Evolutionary conservation across 768 basidiomycete species (phyloP), one percentile per base, ranked within the genome.

Genomic region (Collybia mongolica): DNA sequence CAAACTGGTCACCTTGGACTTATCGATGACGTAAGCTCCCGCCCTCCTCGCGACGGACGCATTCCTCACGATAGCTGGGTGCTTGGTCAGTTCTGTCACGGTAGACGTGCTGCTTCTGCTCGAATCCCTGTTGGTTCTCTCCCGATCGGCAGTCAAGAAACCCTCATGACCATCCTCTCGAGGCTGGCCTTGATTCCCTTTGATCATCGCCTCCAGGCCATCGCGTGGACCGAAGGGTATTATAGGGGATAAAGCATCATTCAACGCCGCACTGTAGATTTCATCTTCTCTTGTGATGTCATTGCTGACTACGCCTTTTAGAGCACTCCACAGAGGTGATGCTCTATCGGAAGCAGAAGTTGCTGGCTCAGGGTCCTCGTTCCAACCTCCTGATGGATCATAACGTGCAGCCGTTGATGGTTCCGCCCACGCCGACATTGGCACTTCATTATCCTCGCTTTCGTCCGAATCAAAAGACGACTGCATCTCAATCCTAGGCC

Each of bases 1-100:
- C 42, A 50, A 42, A 36, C 37, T 42, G 17, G 50, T 54, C 37
- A 50, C 50, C 18, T 55, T 60, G 11, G 55, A 51, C 43, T 60
- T 60, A 48, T 72, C 69, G 35, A 82, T 62, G 15, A 82, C 72
- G 39, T 76, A 79, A n/a, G 82, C 81, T 8, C 77, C 71, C 11
- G 79, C 73, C 44, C 77, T 68, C 49, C 78, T 69, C 20, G 74
- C 79, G 9, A 83, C 65, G 18, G 71, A 75, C 7, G 72, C 77
- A 46, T 69, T 70, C 43, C 75, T 65, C 6, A 80, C 75, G 44
- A 80, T 71, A 7, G 69, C 71, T 12, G 71, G 60, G 15, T 66
- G 53, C 2, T 56, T 56, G n/a, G 64, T 61, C 14, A 75, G 56
- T 19, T 60, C 69, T 1, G 69, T 69, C 11, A 82, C 74, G 2